Base-by-base conservation (phyloP, 2,329 filamentous ascomycete species). In the Ophiosphaerella herpotricha region DNA sequence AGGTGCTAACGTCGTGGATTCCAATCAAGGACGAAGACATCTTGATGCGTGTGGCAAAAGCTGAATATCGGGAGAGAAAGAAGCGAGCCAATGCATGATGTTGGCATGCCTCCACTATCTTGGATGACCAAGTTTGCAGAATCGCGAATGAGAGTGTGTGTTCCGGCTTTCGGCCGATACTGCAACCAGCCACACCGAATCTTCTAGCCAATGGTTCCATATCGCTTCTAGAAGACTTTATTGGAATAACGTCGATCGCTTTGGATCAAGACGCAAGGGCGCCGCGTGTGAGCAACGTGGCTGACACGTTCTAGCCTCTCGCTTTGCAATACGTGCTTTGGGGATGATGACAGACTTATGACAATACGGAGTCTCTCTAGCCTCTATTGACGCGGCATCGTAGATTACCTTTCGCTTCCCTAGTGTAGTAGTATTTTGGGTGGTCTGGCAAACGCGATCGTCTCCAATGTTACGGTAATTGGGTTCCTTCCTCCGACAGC, bases 21-120 rank as follows among this genome's bases (percentile, higher is more conserved):
- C 91, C 93, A 16, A 88, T 99, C 71, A 91, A 91, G 74, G 93
- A 99, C 65, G 91, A 96, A 68, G 91, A 97, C 70, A 75, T 96
- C 50, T 81, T 99, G 64, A 96, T 99, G 90, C 87, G 87, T 64
- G 90, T 97, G 50, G 86, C 91, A 23, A 87, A 87, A 67, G 86
- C 90, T 12, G 93, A 97, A 76, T 97, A 89, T 84, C 96, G 89
- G 77, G 76, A 84, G 64, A 78, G 83, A 70, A 76, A 81, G 78
- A 77, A 83, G 77, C 67, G 70, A 63, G 68, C 67, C 53, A 68
- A 58, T 64, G 59, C 58, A 42, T 63, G 55, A 57, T 53, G 56
- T 54, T 45, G 54, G 59, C 41, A 46, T 39, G 39, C 41, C 43
- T 57, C 54, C 54, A 38, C 38, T 36, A 43, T 38, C 32, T 47